phyloP scores from a whole-genome alignment of 129 eudicot genomes.

The Daucus carota region DH1_v3.0 NC_030383.2:62130001-62130500 shows the following conservation, averaged over 20 bases:
- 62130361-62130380: neutral
- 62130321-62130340: neutral
- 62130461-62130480: slow-evolving; percentile 43
- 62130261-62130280: neutral
- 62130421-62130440: slow-evolving; percentile 39
- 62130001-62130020: neutral
- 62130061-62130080: neutral
- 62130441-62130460: slow-evolving; percentile 47
- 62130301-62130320: neutral
- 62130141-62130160: neutral
- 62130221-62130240: neutral
- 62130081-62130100: neutral
- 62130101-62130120: neutral
- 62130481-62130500: slow-evolving; percentile 64
- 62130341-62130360: neutral
- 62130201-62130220: neutral
- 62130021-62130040: neutral
- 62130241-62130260: neutral
- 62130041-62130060: neutral
- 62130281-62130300: slow-evolving; percentile 1
- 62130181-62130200: neutral
- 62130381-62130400: neutral
- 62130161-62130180: neutral
- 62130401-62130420: neutral
- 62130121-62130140: neutral